These are phyloP conservation scores for Kuraishia hungarica DNA, from an alignment of 805 yeast genomes.

Conservation along the genomic window DNA sequence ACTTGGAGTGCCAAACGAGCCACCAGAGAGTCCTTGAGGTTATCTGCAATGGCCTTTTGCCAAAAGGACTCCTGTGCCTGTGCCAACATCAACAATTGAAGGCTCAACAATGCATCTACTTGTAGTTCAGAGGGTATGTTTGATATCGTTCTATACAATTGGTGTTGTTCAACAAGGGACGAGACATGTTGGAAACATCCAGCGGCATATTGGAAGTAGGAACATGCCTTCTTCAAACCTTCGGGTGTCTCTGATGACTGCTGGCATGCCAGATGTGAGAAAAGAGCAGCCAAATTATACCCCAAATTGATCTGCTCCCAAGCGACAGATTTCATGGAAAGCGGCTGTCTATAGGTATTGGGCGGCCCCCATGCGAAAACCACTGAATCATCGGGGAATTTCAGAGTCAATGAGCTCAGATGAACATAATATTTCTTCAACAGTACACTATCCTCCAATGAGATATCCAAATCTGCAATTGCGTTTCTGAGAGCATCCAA, in stretches of 20 bases:
- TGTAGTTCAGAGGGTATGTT: slow-evolving; percentile 12
- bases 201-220: slow-evolving; percentile 62
- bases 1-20: slow-evolving; percentile 61
- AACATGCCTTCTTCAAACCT: slow-evolving; percentile 54
- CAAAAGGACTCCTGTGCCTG: slow-evolving; percentile 87
- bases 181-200: slow-evolving; percentile 45
- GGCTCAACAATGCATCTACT: slow-evolving; percentile 28
- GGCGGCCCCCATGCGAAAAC: slow-evolving; percentile 71
- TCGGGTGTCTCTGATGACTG: slow-evolving; percentile 38
- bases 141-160: background rate
- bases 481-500: slow-evolving; percentile 35
- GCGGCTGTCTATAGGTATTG: slow-evolving; percentile 47
- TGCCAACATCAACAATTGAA: slow-evolving; percentile 53
- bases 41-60: slow-evolving; percentile 52
- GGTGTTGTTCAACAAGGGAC: slow-evolving; percentile 3
- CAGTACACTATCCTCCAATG: slow-evolving; percentile 25
- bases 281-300: slow-evolving; percentile 62
- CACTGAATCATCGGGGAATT: slow-evolving; percentile 56
- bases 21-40: slow-evolving; percentile 49
- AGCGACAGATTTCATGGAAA: slow-evolving; percentile 34
- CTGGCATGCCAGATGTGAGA: slow-evolving; percentile 45
- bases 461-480: slow-evolving; percentile 18
- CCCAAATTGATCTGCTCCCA: slow-evolving; percentile 57
- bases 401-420: slow-evolving; percentile 33
- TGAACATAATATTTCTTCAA: slow-evolving; percentile 39